These are phyloP conservation scores for Globisporangium mamillatum DNA, from an alignment of 352 stramenopile species.

Conservation along the genomic window DNA sequence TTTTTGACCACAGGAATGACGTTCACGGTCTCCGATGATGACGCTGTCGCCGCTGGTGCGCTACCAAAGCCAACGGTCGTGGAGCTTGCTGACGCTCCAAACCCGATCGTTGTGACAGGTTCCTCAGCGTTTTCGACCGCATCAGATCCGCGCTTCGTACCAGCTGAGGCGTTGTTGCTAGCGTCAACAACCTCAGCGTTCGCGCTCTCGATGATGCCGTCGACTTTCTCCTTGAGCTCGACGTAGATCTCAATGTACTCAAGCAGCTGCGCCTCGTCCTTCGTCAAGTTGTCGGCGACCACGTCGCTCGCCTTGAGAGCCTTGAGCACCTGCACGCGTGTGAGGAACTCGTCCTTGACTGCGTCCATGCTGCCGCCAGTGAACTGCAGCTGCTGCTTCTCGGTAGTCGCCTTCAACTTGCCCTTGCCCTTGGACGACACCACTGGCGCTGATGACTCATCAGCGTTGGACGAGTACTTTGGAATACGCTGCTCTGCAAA, in stretches of 20 bases:
- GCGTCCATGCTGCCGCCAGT: constrained; percentile 46
- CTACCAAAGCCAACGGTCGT: constrained; percentile 55
- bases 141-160: constrained; percentile 8
- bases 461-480: constrained; percentile 28
- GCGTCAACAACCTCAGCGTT: constrained; percentile 22
- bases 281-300: constrained; percentile 18
- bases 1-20: constrained; percentile 26
- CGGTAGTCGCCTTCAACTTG: constrained; percentile 52
- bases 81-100: constrained; percentile 28
- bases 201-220: constrained; percentile 62
- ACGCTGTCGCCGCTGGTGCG: constrained; percentile 7
- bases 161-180: background rate
- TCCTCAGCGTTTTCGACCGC: constrained; percentile 10
- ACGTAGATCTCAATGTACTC: constrained; percentile 86
- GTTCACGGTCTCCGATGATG: constrained; percentile 41
- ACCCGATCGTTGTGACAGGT: constrained; percentile 67
- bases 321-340: constrained; percentile 39
- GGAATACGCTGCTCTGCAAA: constrained; percentile 61
- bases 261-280: constrained; percentile 52
- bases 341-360: constrained; percentile 57
- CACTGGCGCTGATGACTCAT: background rate
- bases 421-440: constrained; percentile 52
- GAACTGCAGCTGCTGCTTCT: constrained; percentile 40
- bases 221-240: constrained; percentile 85
- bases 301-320: constrained; percentile 28